These are phyloP conservation scores for Carallia brachiata DNA, from an alignment of 345 rosid genomes.

Conservation along the genomic window DNA sequence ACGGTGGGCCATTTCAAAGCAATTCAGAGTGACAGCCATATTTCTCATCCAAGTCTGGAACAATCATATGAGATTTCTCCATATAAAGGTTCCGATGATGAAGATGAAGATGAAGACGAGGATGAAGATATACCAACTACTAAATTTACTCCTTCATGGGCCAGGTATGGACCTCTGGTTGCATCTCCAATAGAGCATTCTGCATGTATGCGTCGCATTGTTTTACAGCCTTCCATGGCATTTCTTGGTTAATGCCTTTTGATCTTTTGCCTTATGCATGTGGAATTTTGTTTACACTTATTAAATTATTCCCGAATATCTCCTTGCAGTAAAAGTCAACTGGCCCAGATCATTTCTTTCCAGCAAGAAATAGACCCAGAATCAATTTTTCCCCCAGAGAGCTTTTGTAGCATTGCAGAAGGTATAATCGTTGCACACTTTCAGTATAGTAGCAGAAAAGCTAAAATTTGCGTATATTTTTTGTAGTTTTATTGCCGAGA, in stretches of 20 bases:
- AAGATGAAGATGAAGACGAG: conserved; percentile 67
- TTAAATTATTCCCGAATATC: background rate
- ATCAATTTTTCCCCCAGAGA: conserved; percentile 42
- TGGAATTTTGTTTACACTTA: background rate
- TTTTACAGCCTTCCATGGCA: background rate
- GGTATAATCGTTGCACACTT: conserved; percentile 33
- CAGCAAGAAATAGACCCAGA: conserved; percentile 53
- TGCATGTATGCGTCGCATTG: background rate
- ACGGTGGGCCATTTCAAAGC: conserved; percentile 18
- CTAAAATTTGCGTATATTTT: conserved; percentile 6
- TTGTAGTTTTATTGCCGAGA: conserved; percentile 48
- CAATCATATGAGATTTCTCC: conserved; percentile 86
- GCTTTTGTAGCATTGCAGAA: conserved; percentile 52
- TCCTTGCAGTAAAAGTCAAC: conserved; percentile 47
- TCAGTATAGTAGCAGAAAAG: background rate
- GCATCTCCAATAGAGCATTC: background rate
- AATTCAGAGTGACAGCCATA: conserved; percentile 18
- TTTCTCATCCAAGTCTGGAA: conserved; percentile 33
- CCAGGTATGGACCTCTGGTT: conserved; percentile 50
- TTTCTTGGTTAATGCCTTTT: background rate
- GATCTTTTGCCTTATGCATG: background rate
- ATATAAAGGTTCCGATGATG: conserved; percentile 84
- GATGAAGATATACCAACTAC: conserved; percentile 44
- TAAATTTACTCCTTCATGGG: conserved; percentile 83
- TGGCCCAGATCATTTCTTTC: conserved; percentile 39